These are phyloP conservation scores for Vitis hybrid DNA, from an alignment of 177 flowering plant genomes.

Conservation along the genomic window DNA sequence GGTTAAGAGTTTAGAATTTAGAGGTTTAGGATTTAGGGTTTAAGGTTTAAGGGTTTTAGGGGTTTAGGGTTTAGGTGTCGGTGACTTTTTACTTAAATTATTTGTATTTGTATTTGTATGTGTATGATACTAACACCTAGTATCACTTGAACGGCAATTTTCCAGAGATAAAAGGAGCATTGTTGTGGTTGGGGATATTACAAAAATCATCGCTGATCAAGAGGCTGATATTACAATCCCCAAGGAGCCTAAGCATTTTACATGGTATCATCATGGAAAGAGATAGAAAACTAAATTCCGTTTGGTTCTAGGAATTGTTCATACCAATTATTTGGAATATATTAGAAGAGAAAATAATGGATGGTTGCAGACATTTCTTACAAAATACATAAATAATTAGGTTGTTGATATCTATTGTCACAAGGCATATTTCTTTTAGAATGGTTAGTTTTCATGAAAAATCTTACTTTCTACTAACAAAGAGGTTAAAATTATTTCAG, in stretches of 20 bases:
- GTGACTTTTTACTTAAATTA: too few species aligned
- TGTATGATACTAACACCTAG: not conserved
- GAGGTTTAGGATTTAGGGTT: too few species aligned
- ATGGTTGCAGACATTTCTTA: conserved; percentile 53
- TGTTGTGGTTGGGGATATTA: conserved; percentile 76
- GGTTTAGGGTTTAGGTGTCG: too few species aligned
- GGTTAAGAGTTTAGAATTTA: too few species aligned
- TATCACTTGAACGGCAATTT: conserved; percentile 46
- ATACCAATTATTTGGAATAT: conserved; percentile 93
- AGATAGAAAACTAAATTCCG: conserved; percentile 89
- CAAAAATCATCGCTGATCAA: conserved; percentile 74
- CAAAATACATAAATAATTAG: conserved; percentile 75
- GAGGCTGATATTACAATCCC: conserved; percentile 93
- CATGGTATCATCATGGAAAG: conserved; percentile 98
- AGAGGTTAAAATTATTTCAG: too few species aligned
- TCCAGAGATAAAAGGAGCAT: conserved; percentile 82
- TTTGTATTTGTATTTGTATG: too few species aligned
- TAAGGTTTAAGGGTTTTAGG: too few species aligned
- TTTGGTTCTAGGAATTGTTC: conserved; percentile 58
- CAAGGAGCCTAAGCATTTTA: conserved; percentile 99
- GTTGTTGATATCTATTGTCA: conserved; percentile 87
- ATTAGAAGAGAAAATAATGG: conserved; percentile 90
- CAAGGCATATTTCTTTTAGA: conserved; percentile 49
- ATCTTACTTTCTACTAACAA: too few species aligned
- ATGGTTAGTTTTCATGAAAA: not conserved